Conservation (phyloP, 345 rosid species). For the Syzygium grande region DNA sequence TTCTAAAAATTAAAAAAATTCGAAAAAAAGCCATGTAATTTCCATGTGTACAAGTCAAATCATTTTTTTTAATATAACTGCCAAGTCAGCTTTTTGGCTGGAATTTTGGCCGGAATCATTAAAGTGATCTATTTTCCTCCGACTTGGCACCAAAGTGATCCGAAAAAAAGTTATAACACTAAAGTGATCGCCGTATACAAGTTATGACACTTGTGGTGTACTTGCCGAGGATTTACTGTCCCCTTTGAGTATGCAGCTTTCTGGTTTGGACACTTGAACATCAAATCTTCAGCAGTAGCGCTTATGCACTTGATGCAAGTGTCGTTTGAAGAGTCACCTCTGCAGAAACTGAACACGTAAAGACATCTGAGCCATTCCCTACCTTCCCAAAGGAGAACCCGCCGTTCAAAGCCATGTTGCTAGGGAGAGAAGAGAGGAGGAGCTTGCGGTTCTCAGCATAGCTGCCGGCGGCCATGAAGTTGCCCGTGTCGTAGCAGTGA, state of each 20-base stretch:
- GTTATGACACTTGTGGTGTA: too few species aligned
- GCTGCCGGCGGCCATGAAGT: background rate
- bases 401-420: rapidly evolving
- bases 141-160: too few species aligned
- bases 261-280: background rate
- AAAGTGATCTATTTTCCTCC: too few species aligned
- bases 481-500: background rate
- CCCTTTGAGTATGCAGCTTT: background rate
- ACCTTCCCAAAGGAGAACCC: background rate
- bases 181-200: too few species aligned
- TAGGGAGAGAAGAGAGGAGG: background rate
- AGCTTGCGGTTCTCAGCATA: rapidly evolving
- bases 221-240: too few species aligned
- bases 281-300: background rate
- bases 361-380: background rate
- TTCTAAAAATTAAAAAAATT: too few species aligned
- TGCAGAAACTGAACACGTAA: background rate
- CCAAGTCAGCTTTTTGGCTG: too few species aligned
- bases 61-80: too few species aligned
- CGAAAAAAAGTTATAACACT: too few species aligned
- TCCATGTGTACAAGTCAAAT: too few species aligned
- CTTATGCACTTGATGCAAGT: background rate
- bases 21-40: too few species aligned
- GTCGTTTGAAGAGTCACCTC: background rate
- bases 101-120: too few species aligned